phyloP scores from a whole-genome alignment of 768 basidiomycete species.

The Lenzites betulinus region DNA sequence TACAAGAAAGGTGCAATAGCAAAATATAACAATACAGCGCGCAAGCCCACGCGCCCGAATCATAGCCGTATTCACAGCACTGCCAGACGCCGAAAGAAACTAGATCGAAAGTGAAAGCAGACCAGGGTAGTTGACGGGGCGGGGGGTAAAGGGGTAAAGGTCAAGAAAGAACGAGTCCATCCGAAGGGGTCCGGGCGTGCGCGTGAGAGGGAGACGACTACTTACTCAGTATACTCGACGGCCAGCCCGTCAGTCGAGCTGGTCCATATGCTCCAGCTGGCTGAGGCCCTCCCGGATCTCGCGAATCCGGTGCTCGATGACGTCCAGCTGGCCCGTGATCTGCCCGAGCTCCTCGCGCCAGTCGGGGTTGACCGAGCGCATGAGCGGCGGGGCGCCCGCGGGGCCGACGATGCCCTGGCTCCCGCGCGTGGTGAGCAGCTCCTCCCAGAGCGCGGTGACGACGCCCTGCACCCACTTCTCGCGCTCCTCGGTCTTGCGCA shows the following conservation, averaged over 20 bases:
- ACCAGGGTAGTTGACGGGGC: too few relatives aligned
- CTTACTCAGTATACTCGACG: not conserved
- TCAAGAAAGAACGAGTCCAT: not conserved
- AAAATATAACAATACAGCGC: constrained; percentile 11
- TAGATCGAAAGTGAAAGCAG: not conserved
- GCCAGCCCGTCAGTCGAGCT: not conserved
- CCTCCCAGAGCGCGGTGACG: constrained; percentile 72
- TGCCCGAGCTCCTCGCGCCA: constrained; percentile 51
- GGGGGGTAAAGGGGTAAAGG: not conserved
- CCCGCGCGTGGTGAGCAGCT: constrained; percentile 48
- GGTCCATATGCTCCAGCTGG: constrained; percentile 33
- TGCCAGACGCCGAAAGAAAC: not conserved
- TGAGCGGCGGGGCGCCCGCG: not conserved
- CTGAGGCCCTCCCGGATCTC: constrained; percentile 45
- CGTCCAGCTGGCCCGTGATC: constrained; percentile 53
- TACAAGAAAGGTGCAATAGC: constrained; percentile 6
- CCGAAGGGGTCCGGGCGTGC: not conserved
- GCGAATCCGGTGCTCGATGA: constrained; percentile 56
- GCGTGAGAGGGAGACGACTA: not conserved
- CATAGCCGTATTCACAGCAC: constrained; percentile 1
- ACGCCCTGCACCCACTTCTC: constrained; percentile 77
- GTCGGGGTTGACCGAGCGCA: constrained; percentile 24
- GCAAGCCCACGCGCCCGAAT: not conserved
- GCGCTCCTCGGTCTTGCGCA: constrained; percentile 61
- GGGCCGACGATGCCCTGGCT: constrained; percentile 32